These are phyloP conservation scores for Bretschneidera sinensis DNA, from an alignment of 345 rosid genomes.

Conservation along the genomic window DNA sequence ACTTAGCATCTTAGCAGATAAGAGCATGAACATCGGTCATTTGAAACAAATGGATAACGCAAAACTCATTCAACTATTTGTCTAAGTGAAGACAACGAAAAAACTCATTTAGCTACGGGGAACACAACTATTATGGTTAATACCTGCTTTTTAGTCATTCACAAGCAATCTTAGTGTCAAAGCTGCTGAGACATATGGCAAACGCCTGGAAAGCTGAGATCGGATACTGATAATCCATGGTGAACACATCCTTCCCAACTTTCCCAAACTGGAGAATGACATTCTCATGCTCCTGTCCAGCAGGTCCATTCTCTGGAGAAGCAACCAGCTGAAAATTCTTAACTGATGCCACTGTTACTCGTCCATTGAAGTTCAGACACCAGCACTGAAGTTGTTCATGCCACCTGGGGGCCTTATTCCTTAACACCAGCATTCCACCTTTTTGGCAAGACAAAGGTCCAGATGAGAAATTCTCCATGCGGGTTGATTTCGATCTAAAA, in stretches of 20 bases:
- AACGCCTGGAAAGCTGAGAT: conserved; percentile 92
- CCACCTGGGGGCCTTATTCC: conserved; percentile 86
- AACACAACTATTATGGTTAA: background rate
- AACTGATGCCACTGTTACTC: conserved; percentile 86
- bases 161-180: conserved; percentile 88
- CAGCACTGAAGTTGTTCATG: conserved; percentile 93
- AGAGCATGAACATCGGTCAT: no score
- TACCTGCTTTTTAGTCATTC: conserved; percentile 37
- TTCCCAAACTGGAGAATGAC: conserved; percentile 89
- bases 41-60: no score
- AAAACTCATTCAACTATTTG: no score
- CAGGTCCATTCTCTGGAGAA: conserved; percentile 50
- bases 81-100: no score
- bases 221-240: conserved; percentile 92
- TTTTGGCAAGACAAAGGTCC: conserved; percentile 40
- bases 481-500: conserved; percentile 68
- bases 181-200: conserved; percentile 92
- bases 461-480: conserved; percentile 44
- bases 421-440: conserved; percentile 56
- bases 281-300: conserved; percentile 64
- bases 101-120: no score
- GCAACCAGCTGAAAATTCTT: conserved; percentile 94
- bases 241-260: conserved; percentile 87
- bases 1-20: no score
- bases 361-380: conserved; percentile 90